phyloP scores from a whole-genome alignment of 2,329 filamentous ascomycete species.

The Aspergillus costaricaensis region DNA sequence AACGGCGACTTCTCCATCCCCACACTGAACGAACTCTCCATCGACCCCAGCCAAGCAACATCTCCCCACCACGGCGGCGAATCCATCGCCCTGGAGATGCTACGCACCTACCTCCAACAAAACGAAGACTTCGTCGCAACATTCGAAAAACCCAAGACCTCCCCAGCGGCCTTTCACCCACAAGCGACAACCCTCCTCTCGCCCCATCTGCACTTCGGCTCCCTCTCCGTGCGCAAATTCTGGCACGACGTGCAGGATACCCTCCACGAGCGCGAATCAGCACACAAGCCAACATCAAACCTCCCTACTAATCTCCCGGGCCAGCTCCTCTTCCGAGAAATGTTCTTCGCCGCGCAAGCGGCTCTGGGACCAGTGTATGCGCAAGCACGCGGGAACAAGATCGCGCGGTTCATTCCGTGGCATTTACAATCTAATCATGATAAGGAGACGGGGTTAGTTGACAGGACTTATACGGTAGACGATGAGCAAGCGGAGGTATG shows the following conservation, averaged over 20 bases:
- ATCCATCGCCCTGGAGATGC: slow-evolving; percentile 59
- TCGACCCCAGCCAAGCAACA: slow-evolving; percentile 57
- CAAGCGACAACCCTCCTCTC: slow-evolving; percentile 73
- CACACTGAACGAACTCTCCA: slow-evolving; percentile 69
- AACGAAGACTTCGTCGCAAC: slow-evolving; percentile 69
- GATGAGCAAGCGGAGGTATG: slow-evolving; percentile 61
- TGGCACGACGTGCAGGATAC: slow-evolving; percentile 71
- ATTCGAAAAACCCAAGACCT: slow-evolving; percentile 75
- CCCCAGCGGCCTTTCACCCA: slow-evolving; percentile 71
- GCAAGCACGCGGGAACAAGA: slow-evolving; percentile 65
- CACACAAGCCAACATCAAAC: slow-evolving; percentile 54
- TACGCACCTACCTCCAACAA: slow-evolving; percentile 60
- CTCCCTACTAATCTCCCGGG: slow-evolving; percentile 71
- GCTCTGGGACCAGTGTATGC: slow-evolving; percentile 64
- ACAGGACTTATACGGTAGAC: slow-evolving; percentile 56
- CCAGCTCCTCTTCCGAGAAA: slow-evolving; percentile 75
- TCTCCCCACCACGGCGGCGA: slow-evolving; percentile 73
- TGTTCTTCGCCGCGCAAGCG: slow-evolving; percentile 80
- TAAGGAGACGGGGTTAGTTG: slow-evolving; percentile 48
- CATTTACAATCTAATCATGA: slow-evolving; percentile 65
- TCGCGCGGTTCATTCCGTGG: slow-evolving; percentile 77
- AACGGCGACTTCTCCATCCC: slow-evolving; percentile 70
- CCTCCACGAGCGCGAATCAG: slow-evolving; percentile 57
- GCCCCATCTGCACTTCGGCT: slow-evolving; percentile 73
- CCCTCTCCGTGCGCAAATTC: slow-evolving; percentile 68